phyloP scores from a whole-genome alignment of 345 rosid genomes.

The Euphorbia lathyris region DNA sequence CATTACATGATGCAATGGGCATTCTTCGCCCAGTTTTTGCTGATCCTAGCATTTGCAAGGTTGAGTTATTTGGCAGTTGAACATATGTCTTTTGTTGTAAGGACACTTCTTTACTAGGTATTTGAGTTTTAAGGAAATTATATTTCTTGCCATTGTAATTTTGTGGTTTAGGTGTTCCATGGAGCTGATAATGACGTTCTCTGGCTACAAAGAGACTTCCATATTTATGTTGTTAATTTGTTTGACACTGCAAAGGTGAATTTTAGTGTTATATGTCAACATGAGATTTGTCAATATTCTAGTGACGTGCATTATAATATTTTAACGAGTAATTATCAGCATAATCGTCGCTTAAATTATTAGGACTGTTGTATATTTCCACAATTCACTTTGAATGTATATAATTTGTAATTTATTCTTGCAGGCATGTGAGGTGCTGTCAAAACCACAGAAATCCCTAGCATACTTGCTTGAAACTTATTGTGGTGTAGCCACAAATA shows the following conservation, averaged over 20 bases:
- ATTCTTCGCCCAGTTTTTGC: slow-evolving; percentile 69
- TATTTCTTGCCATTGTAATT: slow-evolving; percentile 9
- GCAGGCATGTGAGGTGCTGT: slow-evolving; percentile 84
- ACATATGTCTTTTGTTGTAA: not conserved
- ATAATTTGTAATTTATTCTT: slow-evolving; percentile 3
- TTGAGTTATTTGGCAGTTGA: slow-evolving; percentile 18
- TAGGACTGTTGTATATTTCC: not conserved
- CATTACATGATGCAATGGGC: slow-evolving; percentile 71
- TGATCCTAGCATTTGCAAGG: slow-evolving; percentile 82
- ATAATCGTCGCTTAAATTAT: not conserved
- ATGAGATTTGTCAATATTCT: not conserved
- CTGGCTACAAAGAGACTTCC: slow-evolving; percentile 97
- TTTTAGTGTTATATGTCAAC: not conserved
- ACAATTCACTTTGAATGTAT: not conserved
- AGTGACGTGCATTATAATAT: not conserved
- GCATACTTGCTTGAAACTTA: slow-evolving; percentile 87
- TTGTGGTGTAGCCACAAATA: slow-evolving; percentile 71
- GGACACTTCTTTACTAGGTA: too few relatives aligned
- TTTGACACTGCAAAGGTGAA: slow-evolving; percentile 94
- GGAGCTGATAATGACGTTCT: slow-evolving; percentile 93
- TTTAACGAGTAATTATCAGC: not conserved
- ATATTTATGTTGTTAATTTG: slow-evolving; percentile 81
- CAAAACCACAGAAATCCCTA: slow-evolving; percentile 82
- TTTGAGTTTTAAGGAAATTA: not conserved
- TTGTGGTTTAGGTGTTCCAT: slow-evolving; percentile 70